Evolutionary conservation across 495 filamentous ascomycete species (phyloP).

Genomic region (Eremomyces bilateralis): DNA sequence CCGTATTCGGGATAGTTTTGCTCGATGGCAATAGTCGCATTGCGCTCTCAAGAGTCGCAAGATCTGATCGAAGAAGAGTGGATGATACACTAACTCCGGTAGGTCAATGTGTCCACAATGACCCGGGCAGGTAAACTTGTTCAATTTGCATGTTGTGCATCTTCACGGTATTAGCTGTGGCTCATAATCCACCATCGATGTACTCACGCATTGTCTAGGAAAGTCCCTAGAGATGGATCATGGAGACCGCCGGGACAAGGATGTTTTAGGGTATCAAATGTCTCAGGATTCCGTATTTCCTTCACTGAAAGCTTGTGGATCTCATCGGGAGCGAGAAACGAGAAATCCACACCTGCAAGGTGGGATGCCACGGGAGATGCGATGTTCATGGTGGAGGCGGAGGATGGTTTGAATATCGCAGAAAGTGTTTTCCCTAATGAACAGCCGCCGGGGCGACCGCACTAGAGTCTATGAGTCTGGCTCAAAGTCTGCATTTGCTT

Average conservation of each 20-base stretch:
- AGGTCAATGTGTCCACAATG: constrained; percentile 92
- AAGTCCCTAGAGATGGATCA: constrained; percentile 82
- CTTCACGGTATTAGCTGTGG: constrained; percentile 22
- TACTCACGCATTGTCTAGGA: constrained; percentile 55
- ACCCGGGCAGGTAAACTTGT: constrained; percentile 52
- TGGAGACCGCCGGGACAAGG: constrained; percentile 77
- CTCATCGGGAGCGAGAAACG: constrained; percentile 55
- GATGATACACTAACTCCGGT: constrained; percentile 79
- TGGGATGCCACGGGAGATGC: constrained; percentile 70
- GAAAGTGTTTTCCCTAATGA: too few species aligned
- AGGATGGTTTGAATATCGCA: too few species aligned
- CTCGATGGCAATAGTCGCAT: constrained; percentile 72
- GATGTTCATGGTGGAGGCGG: constrained; percentile 54
- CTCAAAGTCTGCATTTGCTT: too few species aligned
- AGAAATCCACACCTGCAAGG: constrained; percentile 78
- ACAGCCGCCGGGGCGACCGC: too few species aligned
- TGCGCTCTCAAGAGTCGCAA: constrained; percentile 62
- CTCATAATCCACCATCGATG: not conserved
- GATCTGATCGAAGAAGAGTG: constrained; percentile 78
- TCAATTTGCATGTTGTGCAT: constrained; percentile 74
- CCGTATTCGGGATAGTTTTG: constrained; percentile 50
- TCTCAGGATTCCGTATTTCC: constrained; percentile 69
- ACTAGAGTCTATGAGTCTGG: too few species aligned
- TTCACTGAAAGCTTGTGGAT: constrained; percentile 80
- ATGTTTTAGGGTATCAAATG: constrained; percentile 73